phyloP scores from a whole-genome alignment of 129 eudicot species.

The Saussurea involucrata region DNA sequence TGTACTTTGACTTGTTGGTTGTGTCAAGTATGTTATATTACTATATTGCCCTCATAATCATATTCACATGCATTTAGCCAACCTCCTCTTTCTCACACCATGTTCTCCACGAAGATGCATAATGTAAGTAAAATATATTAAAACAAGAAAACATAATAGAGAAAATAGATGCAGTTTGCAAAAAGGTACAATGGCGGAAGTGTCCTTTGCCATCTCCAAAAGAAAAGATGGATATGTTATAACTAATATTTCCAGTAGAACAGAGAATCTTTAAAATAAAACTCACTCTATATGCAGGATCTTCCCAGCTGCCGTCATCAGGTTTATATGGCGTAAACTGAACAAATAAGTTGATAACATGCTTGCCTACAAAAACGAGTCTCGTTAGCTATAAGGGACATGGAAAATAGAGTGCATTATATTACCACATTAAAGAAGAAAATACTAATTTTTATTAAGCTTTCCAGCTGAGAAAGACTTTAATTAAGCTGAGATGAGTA shows the following conservation, averaged over 20 bases:
- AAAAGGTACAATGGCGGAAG: background rate
- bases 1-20: background rate
- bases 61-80: background rate
- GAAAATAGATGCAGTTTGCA: background rate
- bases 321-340: slow-evolving; percentile 97
- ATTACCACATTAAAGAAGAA: background rate
- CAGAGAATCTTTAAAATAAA: background rate
- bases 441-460: background rate
- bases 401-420: background rate
- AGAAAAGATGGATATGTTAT: background rate
- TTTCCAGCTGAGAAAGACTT: background rate
- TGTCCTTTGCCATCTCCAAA: background rate
- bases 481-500: slow-evolving; percentile 13
- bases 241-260: background rate
- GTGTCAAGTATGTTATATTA: background rate
- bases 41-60: background rate
- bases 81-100: background rate
- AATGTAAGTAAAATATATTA: background rate
- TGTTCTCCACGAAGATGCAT: background rate
- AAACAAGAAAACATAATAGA: background rate
- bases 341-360: slow-evolving; percentile 86
- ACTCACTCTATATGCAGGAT: slow-evolving; percentile 91
- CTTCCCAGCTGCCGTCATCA: slow-evolving; percentile 94
- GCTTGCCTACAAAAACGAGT: slow-evolving; percentile 56
- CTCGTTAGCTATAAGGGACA: slow-evolving; percentile 3